phyloP scores from a whole-genome alignment of 2,329 filamentous ascomycete genomes.

The Microdochium bolleyi region DNA sequence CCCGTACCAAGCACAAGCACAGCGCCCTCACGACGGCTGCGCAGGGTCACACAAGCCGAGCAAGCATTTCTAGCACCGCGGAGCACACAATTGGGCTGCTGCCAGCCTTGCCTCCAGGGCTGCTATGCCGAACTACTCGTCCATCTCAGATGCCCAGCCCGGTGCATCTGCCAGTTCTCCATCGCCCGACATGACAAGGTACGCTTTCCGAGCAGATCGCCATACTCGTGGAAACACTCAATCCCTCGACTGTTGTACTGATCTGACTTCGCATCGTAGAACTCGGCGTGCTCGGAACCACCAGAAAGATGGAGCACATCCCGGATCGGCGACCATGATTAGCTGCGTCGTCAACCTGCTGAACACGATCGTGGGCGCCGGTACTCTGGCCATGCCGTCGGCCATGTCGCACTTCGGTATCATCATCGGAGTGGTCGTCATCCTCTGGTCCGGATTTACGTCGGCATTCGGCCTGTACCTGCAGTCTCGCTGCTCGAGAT shows the following conservation, averaged over 20 bases:
- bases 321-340: conserved; percentile 75
- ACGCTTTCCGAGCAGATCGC: neutral
- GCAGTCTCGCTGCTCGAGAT: conserved; percentile 85
- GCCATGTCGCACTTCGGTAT: conserved; percentile 96
- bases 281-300: conserved; percentile 52
- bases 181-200: conserved; percentile 43
- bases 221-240: neutral
- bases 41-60: neutral
- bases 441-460: conserved; percentile 84
- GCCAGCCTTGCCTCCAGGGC: conserved; percentile 2
- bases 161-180: conserved; percentile 22
- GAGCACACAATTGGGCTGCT: neutral
- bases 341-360: conserved; percentile 93
- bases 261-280: conserved; percentile 22
- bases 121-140: conserved; percentile 48
- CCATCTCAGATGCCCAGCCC: conserved; percentile 40
- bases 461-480: conserved; percentile 92
- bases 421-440: conserved; percentile 71
- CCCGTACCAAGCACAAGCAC: neutral
- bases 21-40: neutral
- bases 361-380: conserved; percentile 94
- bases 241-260: neutral
- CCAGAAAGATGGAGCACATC: conserved; percentile 55
- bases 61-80: neutral
- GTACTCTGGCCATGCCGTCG: conserved; percentile 90